Evolutionary conservation across 2,329 filamentous ascomycete species (phyloP).

Genomic region (Lomentospora prolificans): DNA sequence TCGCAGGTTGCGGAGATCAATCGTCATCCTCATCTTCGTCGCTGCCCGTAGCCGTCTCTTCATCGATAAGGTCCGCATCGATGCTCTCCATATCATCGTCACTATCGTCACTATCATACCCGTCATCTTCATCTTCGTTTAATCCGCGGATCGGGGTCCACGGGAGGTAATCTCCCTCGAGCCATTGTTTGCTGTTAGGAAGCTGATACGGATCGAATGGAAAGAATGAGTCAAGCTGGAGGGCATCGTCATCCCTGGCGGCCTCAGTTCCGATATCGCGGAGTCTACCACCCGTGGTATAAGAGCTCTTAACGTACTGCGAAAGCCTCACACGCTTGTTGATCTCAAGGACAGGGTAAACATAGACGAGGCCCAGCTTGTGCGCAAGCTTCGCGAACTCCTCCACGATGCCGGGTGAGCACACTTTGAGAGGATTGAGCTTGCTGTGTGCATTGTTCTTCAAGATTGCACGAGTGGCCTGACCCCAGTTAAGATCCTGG

Average conservation of each 20-base stretch:
- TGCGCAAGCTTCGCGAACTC: constrained; percentile 85
- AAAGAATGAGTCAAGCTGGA: constrained; percentile 89
- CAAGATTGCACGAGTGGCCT: constrained; percentile 63
- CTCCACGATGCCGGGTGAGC: constrained; percentile 78
- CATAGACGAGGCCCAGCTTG: constrained; percentile 79
- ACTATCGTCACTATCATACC: constrained; percentile 39
- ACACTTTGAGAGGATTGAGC: constrained; percentile 92
- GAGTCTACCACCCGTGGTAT: constrained; percentile 43
- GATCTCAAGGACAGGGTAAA: constrained; percentile 77
- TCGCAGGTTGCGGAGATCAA: constrained; percentile 1
- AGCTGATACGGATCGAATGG: constrained; percentile 96
- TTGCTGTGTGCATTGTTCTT: constrained; percentile 72
- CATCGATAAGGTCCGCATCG: constrained; percentile 30
- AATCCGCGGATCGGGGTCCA: constrained; percentile 70
- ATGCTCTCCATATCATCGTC: constrained; percentile 38
- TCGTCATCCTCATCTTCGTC: constrained; percentile 27
- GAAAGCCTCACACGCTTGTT: constrained; percentile 85
- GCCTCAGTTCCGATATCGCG: constrained; percentile 27
- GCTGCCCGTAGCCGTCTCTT: constrained; percentile 41
- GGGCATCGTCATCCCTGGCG: constrained; percentile 56
- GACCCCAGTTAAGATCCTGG: constrained; percentile 70
- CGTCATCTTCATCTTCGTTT: constrained; percentile 45
- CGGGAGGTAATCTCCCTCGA: constrained; percentile 72
- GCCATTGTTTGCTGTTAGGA: constrained; percentile 77
- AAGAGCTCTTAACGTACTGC: constrained; percentile 51